These are phyloP conservation scores for Ephemerocybe angulata DNA, from an alignment of 768 basidiomycete genomes.

Conservation along the genomic window DNA sequence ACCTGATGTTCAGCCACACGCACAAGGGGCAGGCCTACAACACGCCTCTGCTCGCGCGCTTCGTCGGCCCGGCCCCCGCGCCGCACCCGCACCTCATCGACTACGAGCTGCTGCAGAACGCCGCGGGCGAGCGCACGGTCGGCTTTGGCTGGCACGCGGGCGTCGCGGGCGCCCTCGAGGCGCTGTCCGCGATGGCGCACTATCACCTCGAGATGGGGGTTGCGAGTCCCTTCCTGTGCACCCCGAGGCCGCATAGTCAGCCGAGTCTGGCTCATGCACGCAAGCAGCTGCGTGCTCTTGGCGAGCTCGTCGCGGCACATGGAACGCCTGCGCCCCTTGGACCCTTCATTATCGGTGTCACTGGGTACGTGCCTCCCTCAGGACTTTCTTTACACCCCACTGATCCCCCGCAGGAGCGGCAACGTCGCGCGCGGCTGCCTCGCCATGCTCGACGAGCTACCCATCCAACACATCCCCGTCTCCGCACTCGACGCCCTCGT, in stretches of 20 bases:
- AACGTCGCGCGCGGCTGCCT: conserved; percentile 80
- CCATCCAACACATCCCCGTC: conserved; percentile 53
- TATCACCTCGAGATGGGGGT: conserved; percentile 75
- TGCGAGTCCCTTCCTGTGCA: conserved; percentile 81
- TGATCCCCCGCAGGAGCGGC: conserved; percentile 49
- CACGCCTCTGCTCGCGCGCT: conserved; percentile 68
- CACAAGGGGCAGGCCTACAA: conserved; percentile 87
- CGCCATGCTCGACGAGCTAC: conserved; percentile 68
- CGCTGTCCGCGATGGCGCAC: conserved; percentile 73
- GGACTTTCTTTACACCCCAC: conserved; percentile 1
- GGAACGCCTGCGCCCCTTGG: conserved; percentile 65
- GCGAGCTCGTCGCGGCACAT: conserved; percentile 47
- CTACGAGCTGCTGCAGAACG: conserved; percentile 74
- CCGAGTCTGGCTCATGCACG: conserved; percentile 58
- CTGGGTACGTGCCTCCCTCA: conserved; percentile 52
- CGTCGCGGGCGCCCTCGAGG: conserved; percentile 81
- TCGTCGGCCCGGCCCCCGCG: conserved; percentile 33
- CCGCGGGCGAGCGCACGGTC: conserved; percentile 67
- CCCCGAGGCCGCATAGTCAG: conserved; percentile 75
- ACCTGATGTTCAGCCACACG: conserved; percentile 92
- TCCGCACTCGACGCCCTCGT: conserved; percentile 58
- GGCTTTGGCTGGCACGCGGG: conserved; percentile 94
- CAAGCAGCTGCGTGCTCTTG: conserved; percentile 51
- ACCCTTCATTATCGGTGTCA: conserved; percentile 78
- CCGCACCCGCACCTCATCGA: conserved; percentile 63